Evolutionary conservation across 2,329 filamentous ascomycete species (phyloP).

Genomic region (Phyllosticta citrichinensis): DNA sequence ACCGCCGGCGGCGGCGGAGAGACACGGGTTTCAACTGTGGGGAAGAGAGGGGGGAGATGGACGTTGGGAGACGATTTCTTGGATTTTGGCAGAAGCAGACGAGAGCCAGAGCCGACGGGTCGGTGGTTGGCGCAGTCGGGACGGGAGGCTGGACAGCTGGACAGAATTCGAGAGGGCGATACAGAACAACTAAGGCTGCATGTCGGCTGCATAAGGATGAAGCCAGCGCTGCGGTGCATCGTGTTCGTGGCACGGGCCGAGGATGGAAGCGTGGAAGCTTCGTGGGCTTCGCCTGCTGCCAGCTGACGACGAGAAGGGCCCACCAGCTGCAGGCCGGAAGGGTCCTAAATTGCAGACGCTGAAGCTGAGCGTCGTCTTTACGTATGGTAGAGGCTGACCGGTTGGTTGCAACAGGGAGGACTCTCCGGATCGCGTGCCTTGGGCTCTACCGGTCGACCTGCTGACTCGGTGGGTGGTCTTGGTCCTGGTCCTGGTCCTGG

Average conservation of each 20-base stretch:
- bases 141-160: background rate
- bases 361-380: background rate
- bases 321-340: background rate
- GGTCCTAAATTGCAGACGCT: background rate
- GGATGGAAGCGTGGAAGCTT: background rate
- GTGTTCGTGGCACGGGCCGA: background rate
- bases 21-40: conserved; percentile 5
- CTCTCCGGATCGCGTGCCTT: background rate
- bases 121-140: background rate
- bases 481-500: no score
- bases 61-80: background rate
- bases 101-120: no score
- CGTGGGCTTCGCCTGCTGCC: background rate
- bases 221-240: background rate
- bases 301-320: background rate
- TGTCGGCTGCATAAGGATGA: background rate
- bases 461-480: background rate
- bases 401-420: background rate
- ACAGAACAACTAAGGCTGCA: background rate
- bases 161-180: background rate
- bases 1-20: conserved; percentile 3
- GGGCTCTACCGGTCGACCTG: background rate
- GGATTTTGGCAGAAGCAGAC: background rate
- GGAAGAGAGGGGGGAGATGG: conserved; percentile 2
- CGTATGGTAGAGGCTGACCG: background rate